A percentile compares a stretch with the other conserved stretches of the same genome.
These are phyloP conservation scores for Thermochaetoides thermophila DNA, from an alignment of 495 filamentous ascomycete species.

Conservation along the genomic window DNA sequence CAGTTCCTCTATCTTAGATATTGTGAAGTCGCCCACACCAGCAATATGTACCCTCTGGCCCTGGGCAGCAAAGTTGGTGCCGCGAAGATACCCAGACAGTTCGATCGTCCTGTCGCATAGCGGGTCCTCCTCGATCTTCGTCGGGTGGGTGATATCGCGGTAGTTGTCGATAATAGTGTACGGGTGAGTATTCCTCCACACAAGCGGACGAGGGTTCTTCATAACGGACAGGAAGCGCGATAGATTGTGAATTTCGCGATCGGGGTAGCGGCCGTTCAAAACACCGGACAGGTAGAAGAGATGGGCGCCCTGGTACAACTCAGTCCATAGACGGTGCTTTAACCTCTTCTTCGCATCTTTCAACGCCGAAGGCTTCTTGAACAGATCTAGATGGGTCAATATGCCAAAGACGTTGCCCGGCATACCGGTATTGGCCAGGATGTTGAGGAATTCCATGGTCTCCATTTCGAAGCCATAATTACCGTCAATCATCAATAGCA, in stretches of 20 bases:
- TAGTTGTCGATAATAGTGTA: slow-evolving; percentile 89
- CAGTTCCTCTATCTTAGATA: slow-evolving; percentile 68
- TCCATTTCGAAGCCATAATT: slow-evolving; percentile 99
- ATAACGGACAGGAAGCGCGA: slow-evolving; percentile 91
- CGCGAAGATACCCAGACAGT: slow-evolving; percentile 84
- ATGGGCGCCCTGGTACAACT: slow-evolving; percentile 91
- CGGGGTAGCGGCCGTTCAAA: slow-evolving; percentile 89
- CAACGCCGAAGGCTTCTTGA: slow-evolving; percentile 78
- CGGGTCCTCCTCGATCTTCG: slow-evolving; percentile 67
- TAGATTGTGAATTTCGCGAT: slow-evolving; percentile 90
- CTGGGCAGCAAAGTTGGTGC: slow-evolving; percentile 85
- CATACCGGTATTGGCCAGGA: slow-evolving; percentile 81
- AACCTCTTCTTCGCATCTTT: slow-evolving; percentile 86
- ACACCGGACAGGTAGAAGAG: slow-evolving; percentile 93
- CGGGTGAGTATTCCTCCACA: slow-evolving; percentile 95
- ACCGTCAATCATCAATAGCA: slow-evolving; percentile 92
- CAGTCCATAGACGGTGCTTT: slow-evolving; percentile 92
- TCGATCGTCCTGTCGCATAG: slow-evolving; percentile 84
- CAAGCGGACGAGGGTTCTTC: slow-evolving; percentile 90
- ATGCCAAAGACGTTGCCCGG: slow-evolving; percentile 97
- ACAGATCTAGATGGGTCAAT: slow-evolving; percentile 88
- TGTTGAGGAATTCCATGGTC: slow-evolving; percentile 97
- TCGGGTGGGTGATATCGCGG: slow-evolving; percentile 85
- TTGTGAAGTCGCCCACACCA: slow-evolving; percentile 81
- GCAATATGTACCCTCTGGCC: slow-evolving; percentile 84